Conservation (phyloP, 2,329 filamentous ascomycete species). For the Aureobasidium sp. region DNA sequence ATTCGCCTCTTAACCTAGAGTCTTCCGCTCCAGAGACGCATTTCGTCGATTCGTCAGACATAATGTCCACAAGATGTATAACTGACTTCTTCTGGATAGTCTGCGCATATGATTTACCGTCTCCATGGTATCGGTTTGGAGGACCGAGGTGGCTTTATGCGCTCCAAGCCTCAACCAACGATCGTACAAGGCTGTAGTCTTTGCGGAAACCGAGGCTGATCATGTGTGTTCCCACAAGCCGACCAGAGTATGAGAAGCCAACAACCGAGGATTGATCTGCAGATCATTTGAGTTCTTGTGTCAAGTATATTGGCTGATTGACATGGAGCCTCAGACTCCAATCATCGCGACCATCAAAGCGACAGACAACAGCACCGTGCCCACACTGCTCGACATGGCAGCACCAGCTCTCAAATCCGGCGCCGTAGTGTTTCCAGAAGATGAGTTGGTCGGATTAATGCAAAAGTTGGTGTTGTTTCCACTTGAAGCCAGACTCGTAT, state of each 20-base stretch:
- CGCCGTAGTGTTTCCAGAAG: background rate
- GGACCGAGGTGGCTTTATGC: background rate
- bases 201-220: background rate
- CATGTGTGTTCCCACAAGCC: background rate
- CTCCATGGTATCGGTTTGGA: background rate
- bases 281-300: background rate
- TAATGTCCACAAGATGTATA: background rate
- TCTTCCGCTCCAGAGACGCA: background rate
- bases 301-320: background rate
- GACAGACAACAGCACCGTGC: background rate
- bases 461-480: background rate
- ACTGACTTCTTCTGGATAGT: background rate
- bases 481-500: background rate
- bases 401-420: background rate
- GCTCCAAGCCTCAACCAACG: background rate
- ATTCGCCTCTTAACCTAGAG: too few species aligned
- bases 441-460: background rate
- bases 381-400: background rate
- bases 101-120: background rate
- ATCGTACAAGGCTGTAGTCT: background rate
- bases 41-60: background rate
- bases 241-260: background rate
- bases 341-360: background rate
- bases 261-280: background rate
- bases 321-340: background rate